Evolutionary conservation across 495 filamentous ascomycete species (phyloP).

Genomic region (Ascodesmis nigricans): DNA sequence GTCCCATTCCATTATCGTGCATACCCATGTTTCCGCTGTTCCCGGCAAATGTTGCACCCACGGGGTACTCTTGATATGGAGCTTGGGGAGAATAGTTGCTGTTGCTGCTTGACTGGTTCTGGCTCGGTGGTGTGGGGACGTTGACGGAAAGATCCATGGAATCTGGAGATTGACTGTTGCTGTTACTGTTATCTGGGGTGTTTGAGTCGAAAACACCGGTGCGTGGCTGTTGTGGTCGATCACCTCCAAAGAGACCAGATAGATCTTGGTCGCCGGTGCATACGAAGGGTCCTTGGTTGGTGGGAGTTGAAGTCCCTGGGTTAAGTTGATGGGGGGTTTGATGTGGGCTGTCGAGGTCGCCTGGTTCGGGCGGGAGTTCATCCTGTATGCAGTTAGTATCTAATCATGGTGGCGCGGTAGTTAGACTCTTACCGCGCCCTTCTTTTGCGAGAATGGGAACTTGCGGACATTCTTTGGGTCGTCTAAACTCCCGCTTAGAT

Average conservation of each 20-base stretch:
- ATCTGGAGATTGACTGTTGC: conserved; percentile 14
- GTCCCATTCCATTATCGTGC: conserved; percentile 9
- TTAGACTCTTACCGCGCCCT: conserved; percentile 17
- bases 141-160: conserved; percentile 14
- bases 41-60: not conserved
- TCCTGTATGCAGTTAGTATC: no score
- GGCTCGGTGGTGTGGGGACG: conserved; percentile 6
- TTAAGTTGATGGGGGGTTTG: conserved; percentile 2
- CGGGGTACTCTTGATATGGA: conserved; percentile 5
- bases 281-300: conserved; percentile 1
- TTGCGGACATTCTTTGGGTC: conserved; percentile 9
- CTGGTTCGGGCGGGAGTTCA: not conserved
- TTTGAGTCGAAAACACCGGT: conserved; percentile 8
- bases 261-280: conserved; percentile 9
- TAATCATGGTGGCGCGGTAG: no score
- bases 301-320: not conserved
- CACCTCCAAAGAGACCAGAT: conserved; percentile 8
- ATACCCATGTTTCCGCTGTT: conserved; percentile 1
- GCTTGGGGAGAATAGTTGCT: conserved; percentile 8
- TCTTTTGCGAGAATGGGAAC: conserved; percentile 16
- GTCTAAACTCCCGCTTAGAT: conserved; percentile 30
- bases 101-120: conserved; percentile 3
- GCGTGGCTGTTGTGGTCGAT: conserved; percentile 3
- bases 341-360: not conserved
- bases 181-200: conserved; percentile 6